Conservation (phyloP, 768 basidiomycete genomes). For the Hirschioporus abietinus region DNA sequence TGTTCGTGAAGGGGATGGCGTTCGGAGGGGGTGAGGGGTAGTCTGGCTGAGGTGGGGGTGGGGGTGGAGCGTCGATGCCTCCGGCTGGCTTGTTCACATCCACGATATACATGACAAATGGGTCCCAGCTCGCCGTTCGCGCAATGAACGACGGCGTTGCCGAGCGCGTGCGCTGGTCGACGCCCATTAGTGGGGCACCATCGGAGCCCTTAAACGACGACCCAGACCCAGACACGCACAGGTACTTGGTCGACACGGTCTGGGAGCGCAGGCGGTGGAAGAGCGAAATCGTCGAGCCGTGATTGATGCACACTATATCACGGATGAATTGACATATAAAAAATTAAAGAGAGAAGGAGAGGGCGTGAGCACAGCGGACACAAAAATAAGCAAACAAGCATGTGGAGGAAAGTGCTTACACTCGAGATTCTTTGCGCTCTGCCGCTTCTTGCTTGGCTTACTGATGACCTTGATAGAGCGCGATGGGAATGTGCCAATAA, state of each 20-base stretch:
- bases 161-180: slow-evolving; percentile 65
- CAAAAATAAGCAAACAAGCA: slow-evolving; percentile 17
- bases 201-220: slow-evolving; percentile 93
- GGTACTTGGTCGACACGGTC: slow-evolving; percentile 92
- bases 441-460: slow-evolving; percentile 96
- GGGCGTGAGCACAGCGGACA: slow-evolving; percentile 10
- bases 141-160: slow-evolving; percentile 85
- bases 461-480: slow-evolving; percentile 98
- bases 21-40: slow-evolving; percentile 92
- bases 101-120: slow-evolving; percentile 96
- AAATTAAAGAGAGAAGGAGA: slow-evolving; percentile 6
- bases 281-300: slow-evolving; percentile 91
- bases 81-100: slow-evolving; percentile 83
- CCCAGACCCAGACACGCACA: slow-evolving; percentile 90
- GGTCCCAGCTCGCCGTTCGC: slow-evolving; percentile 87
- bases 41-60: slow-evolving; percentile 79
- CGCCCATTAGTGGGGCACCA: slow-evolving; percentile 78
- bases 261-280: slow-evolving; percentile 96
- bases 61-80: slow-evolving; percentile 70
- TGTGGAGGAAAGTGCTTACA: slow-evolving; percentile 43
- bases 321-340: no score
- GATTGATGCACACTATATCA: slow-evolving; percentile 91
- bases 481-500: slow-evolving; percentile 87
- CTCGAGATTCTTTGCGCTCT: slow-evolving; percentile 89
- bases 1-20: slow-evolving; percentile 79